phyloP scores from a whole-genome alignment of 306 rosid genomes.

The Alnus rubra region DNA sequence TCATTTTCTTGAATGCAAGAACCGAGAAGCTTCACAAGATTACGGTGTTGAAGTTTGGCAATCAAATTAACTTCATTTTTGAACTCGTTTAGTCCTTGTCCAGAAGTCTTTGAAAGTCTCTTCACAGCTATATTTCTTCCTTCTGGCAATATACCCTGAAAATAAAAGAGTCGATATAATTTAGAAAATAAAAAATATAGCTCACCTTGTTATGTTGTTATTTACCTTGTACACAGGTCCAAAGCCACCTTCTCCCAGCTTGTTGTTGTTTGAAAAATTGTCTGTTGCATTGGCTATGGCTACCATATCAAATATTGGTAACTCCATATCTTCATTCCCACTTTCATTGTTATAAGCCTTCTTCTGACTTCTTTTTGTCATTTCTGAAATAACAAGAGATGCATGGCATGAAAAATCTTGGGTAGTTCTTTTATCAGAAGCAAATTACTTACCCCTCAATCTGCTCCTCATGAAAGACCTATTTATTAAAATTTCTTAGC shows the following conservation, averaged over 20 bases:
- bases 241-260: conserved; percentile 69
- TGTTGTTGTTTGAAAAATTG: conserved; percentile 44
- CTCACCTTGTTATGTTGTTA: not conserved
- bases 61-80: conserved; percentile 25
- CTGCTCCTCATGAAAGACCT: not conserved
- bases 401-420: not conserved
- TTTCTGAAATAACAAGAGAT: not conserved
- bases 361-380: not conserved
- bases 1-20: conserved; percentile 38
- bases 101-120: conserved; percentile 50
- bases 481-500: no score
- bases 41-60: conserved; percentile 47
- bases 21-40: conserved; percentile 48
- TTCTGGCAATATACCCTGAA: conserved; percentile 43
- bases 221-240: conserved; percentile 58
- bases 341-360: not conserved
- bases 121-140: conserved; percentile 66
- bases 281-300: conserved; percentile 42
- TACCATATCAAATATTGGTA: conserved; percentile 42
- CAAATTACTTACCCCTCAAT: not conserved
- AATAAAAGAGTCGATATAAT: not conserved
- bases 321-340: conserved; percentile 42
- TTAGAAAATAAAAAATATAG: not conserved
- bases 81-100: conserved; percentile 50
- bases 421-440: not conserved